Evolutionary conservation across 345 rosid species (phyloP), one percentile per base, ranked within the genome.

Genomic region (Chamaenerion angustifolium): DNA sequence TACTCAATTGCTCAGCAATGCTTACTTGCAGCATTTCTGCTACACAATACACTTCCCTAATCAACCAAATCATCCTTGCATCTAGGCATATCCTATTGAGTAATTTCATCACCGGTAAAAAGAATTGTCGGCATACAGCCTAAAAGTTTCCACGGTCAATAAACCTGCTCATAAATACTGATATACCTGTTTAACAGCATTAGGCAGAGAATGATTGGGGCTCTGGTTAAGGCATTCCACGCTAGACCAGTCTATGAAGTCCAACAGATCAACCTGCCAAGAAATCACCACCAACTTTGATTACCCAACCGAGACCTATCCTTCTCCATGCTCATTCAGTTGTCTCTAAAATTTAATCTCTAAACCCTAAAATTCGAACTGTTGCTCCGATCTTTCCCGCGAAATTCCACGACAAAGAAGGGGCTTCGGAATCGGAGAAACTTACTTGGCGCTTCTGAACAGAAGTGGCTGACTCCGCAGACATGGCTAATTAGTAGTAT

Each of bases 111-210:
- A 31, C 37, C 6, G 37, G 1, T 7, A 31, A 31, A 31, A 31
- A 3, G 8, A 31, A 31, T 31, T 31, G 37, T 31, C 10, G 8
- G 7, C 37, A 31, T 3, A 31, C 37, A 31, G 5, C 7, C 37
- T 31, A 31, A 31, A 31, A 31, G 37, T 31, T 4, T 8, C 37
- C 37, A 31, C 37, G 37, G 5, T 31, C 37, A 31, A 8, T 31
- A 31, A 7, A 31, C 37, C 37, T 1, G 25, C 4, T 21, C 25
- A 21, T 4, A 21, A 21, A 21, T 21, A 56, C 3, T 17, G n/a
- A n/a, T n/a, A n/a, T 56, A 86, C 98, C 95, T 83, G 96, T 56
- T 90, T 90, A 60, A 90, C 75, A 56, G 94, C 95, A 71, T 90
- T 83, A 62, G 85, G 41, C 11, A 83, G 59, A 19, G 95, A 70